Conservation (phyloP, 345 rosid genomes). For the Streptanthus diversifolius region DNA sequence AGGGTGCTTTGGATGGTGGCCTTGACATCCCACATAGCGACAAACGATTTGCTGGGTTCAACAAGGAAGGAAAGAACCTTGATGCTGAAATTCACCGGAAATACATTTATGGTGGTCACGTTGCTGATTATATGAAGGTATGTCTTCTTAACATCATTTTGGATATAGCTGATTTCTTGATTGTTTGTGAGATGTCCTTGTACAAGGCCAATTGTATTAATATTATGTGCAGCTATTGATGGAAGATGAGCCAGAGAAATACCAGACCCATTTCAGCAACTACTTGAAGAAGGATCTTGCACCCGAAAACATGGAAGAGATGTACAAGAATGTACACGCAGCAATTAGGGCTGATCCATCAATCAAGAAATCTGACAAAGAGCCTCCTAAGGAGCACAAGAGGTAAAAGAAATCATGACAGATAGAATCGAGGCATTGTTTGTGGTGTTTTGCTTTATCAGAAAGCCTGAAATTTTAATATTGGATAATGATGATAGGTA, state of each 20-base stretch:
- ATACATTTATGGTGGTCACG: constrained; percentile 76
- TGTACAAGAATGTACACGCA: constrained; percentile 26
- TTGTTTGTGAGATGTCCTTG: not conserved
- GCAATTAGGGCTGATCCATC: constrained; percentile 20
- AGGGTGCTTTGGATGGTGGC: constrained; percentile 93
- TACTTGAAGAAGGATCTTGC: constrained; percentile 14
- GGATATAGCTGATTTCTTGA: not conserved
- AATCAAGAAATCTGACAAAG: constrained; percentile 17
- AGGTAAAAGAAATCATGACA: not conserved
- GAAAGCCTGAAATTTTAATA: not conserved
- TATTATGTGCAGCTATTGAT: constrained; percentile 1
- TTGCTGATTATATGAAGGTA: constrained; percentile 67
- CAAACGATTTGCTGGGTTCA: constrained; percentile 89
- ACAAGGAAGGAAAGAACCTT: constrained; percentile 38
- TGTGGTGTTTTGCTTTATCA: not conserved
- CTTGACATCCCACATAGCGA: constrained; percentile 90
- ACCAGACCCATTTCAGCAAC: constrained; percentile 18
- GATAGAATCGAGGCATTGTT: not conserved
- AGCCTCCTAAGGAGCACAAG: constrained; percentile 23
- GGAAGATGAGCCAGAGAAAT: constrained; percentile 41
- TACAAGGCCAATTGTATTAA: not conserved
- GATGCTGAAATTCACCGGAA: constrained; percentile 78
- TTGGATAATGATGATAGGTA: not conserved
- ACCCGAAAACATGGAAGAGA: constrained; percentile 21
- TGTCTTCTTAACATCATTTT: not conserved